Evolutionary conservation across 805 yeast species (phyloP).

Genomic region (Candida fluviatilis): DNA sequence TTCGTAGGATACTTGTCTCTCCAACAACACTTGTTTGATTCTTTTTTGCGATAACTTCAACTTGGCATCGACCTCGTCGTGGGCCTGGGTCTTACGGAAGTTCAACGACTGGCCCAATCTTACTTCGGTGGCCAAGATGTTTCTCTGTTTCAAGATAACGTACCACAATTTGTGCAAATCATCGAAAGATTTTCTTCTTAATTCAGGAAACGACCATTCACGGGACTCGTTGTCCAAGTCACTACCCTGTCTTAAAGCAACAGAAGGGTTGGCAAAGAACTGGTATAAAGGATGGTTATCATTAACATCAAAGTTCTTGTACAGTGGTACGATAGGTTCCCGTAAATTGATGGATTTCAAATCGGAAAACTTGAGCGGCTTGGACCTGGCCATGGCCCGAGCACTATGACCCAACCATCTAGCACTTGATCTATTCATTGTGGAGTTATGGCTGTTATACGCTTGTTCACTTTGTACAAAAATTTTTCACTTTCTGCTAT

Average conservation of each 20-base stretch:
- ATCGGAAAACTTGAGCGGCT: constrained; percentile 14
- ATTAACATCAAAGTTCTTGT: constrained; percentile 61
- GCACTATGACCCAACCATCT: constrained; percentile 1
- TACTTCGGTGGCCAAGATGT: constrained; percentile 70
- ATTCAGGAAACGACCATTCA: constrained; percentile 83
- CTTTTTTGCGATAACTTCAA: constrained; percentile 40
- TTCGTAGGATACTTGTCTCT: constrained; percentile 70
- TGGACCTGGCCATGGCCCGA: constrained; percentile 31
- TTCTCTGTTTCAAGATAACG: constrained; percentile 76
- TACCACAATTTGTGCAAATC: constrained; percentile 94
- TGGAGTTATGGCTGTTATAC: no score
- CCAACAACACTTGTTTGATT: constrained; percentile 82
- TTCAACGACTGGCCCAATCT: constrained; percentile 44
- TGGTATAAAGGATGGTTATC: constrained; percentile 96
- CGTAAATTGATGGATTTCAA: constrained; percentile 50
- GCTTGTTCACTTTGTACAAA: constrained; percentile 1
- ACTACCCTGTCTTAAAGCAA: constrained; percentile 57
- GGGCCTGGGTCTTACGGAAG: constrained; percentile 27
- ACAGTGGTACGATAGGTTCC: constrained; percentile 83
- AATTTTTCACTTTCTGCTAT: constrained; percentile 3
- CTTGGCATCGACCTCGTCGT: constrained; percentile 36
- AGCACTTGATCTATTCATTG: background rate
- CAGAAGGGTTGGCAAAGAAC: constrained; percentile 63
- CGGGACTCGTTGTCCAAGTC: constrained; percentile 53
- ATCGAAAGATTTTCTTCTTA: constrained; percentile 86